Base-by-base conservation (phyloP, 768 basidiomycete species). In the Suillus variegatus region DNA sequence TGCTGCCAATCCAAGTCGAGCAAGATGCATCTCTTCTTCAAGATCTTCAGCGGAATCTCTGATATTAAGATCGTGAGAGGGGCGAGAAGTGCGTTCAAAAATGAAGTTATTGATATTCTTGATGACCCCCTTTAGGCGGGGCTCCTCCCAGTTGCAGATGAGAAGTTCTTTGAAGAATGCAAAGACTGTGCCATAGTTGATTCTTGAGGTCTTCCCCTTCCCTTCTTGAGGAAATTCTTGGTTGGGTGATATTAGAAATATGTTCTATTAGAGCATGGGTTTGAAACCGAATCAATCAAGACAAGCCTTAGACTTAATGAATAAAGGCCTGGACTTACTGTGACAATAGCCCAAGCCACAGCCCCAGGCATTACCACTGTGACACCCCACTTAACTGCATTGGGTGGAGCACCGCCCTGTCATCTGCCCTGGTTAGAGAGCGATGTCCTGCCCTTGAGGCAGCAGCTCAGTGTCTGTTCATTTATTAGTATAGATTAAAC, bases 201-300 rank as follows among this genome's bases (percentile, higher is more conserved):
- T 64, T 28, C 47, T 10, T 13, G 55, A 64, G 16, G 43, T 58
- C 6, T 28, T 56, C 22, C 63, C 63, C 7, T 43, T 58, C 10
- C 54, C 54, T 22, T 64, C 63, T 32, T 51, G 20, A 1, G 32
- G 62, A 41, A 64, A 64, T 16, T 40, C 25, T 16, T 18, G 41
- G 41, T 60, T 28, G 12, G 63, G 63, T 2, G 40, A 64, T 28
- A 51, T 18, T 35, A 64, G 22, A 56, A 64, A 64, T 22, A 57
- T 41, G 55, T 41, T 40, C 55, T 64, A 28, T 40, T 55, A 49
- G 38, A 44, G 25, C 32, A 6, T 18, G 13, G 3, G 40, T n/a
- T 64, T 20, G 40, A 46, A 20, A 46, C 10, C 25, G 20, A 16
- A 46, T 46, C 46, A 46, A n/a, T n/a, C 46, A 4, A 46, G 46